These are phyloP conservation scores for Verticillium dahliae DNA, from an alignment of 2,329 filamentous ascomycete species.

Conservation along the genomic window DNA sequence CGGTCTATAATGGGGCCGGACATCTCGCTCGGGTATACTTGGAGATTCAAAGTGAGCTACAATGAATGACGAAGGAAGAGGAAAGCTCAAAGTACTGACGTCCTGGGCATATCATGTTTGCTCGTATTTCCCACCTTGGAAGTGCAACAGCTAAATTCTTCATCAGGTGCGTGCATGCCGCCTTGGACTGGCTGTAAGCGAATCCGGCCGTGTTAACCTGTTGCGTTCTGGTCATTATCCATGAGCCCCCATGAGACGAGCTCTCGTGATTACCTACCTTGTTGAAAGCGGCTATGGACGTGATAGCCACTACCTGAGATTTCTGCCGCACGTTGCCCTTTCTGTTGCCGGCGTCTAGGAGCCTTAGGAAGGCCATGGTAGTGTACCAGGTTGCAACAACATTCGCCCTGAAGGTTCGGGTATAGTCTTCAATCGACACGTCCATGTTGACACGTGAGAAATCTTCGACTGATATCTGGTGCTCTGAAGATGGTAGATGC, in stretches of 20 bases:
- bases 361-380: conserved; percentile 53
- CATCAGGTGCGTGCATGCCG: conserved; percentile 63
- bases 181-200: conserved; percentile 72
- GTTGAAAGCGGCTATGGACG: conserved; percentile 68
- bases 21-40: conserved; percentile 58
- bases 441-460: conserved; percentile 19
- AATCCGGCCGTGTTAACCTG: conserved; percentile 59
- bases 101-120: conserved; percentile 39
- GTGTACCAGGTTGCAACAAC: conserved; percentile 31
- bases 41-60: neutral
- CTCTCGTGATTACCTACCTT: conserved; percentile 38
- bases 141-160: conserved; percentile 64
- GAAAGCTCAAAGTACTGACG: conserved; percentile 26
- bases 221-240: neutral
- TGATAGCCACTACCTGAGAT: conserved; percentile 61
- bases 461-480: neutral
- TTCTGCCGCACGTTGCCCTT: conserved; percentile 46
- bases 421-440: conserved; percentile 44
- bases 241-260: neutral
- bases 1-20: conserved; percentile 37
- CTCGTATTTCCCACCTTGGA: conserved; percentile 52
- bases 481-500: neutral
- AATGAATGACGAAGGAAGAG: conserved; percentile 10
- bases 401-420: conserved; percentile 52
- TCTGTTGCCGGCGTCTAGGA: conserved; percentile 49